Evolutionary conservation across 2,329 filamentous ascomycete species (phyloP).

Genomic region (Lasiodiplodia sp.): DNA sequence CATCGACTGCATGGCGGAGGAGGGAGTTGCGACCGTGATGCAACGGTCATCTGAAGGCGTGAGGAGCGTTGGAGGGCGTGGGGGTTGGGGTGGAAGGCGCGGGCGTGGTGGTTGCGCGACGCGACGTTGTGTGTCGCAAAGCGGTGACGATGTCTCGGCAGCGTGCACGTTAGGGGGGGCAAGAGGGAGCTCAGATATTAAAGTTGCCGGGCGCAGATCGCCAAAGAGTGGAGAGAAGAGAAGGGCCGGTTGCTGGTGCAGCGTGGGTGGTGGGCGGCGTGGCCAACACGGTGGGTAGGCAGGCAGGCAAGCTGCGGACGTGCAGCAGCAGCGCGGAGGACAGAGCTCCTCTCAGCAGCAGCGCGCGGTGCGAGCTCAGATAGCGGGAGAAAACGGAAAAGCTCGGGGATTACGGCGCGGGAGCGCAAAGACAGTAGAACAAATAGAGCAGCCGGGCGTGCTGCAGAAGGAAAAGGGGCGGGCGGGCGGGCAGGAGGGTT

Average conservation of each 20-base stretch:
- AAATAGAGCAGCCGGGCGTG: constrained; percentile 1
- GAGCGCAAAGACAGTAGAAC: constrained; percentile 5
- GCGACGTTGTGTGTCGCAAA: constrained; percentile 27
- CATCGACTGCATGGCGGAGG: constrained; percentile 57
- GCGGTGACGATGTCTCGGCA: constrained; percentile 30
- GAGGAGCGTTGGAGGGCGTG: constrained; percentile 39
- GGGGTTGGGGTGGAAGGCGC: constrained; percentile 32
- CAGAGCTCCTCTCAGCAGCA: constrained; percentile 23
- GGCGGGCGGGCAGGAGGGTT: background rate
- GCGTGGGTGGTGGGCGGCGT: constrained; percentile 22
- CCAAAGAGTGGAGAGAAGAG: constrained; percentile 30
- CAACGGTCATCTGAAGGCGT: constrained; percentile 49
- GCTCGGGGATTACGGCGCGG: background rate
- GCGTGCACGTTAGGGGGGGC: constrained; percentile 19
- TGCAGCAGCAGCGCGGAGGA: constrained; percentile 19
- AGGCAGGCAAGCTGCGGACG: constrained; percentile 4
- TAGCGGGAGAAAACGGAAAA: constrained; percentile 26
- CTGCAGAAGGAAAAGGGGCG: constrained; percentile 9
- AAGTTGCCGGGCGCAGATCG: constrained; percentile 29
- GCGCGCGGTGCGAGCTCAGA: background rate
- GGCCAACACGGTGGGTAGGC: constrained; percentile 25
- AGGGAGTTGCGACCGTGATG: constrained; percentile 45
- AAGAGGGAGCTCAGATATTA: constrained; percentile 30
- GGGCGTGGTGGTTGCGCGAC: constrained; percentile 28
- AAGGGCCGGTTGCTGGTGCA: constrained; percentile 29